Evolutionary conservation across 768 basidiomycete species (phyloP).

Genomic region (Tephrocybe sp.): DNA sequence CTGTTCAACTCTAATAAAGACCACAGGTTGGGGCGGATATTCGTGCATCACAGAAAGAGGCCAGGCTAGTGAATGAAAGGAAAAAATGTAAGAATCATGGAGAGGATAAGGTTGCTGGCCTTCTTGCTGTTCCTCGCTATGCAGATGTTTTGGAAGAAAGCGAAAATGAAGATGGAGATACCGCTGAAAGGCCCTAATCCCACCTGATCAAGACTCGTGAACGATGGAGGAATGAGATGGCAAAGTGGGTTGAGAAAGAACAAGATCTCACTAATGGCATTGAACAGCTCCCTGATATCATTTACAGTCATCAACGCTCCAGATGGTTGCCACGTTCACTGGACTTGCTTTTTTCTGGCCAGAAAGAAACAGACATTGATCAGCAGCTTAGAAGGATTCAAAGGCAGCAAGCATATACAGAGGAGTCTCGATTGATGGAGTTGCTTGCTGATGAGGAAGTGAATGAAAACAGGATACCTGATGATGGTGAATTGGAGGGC

Average conservation of each 20-base stretch:
- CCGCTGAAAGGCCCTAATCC: not conserved
- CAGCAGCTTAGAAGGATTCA: not conserved
- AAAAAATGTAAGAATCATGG: not conserved
- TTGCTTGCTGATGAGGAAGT: not conserved
- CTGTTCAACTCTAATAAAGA: not conserved
- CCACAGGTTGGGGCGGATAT: not conserved
- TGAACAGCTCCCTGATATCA: not conserved
- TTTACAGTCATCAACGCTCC: not conserved
- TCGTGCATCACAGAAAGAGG: not conserved
- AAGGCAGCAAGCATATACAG: not conserved
- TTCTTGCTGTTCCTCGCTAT: not conserved
- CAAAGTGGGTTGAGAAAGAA: conserved; percentile 9
- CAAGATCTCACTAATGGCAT: not conserved
- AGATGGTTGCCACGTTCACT: not conserved
- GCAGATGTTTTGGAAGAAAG: not conserved
- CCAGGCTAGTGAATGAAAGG: not conserved
- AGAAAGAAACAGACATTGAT: not conserved
- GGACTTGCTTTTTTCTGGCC: not conserved
- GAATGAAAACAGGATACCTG: not conserved
- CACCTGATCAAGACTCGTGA: not conserved
- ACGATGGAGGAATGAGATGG: not conserved
- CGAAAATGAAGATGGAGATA: not conserved
- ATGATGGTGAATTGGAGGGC: not conserved
- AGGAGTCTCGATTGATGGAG: not conserved
- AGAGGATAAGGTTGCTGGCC: not conserved